Conservation (phyloP, 352 stramenopile species). For the Phytopythium cucurbitacearum region DNA sequence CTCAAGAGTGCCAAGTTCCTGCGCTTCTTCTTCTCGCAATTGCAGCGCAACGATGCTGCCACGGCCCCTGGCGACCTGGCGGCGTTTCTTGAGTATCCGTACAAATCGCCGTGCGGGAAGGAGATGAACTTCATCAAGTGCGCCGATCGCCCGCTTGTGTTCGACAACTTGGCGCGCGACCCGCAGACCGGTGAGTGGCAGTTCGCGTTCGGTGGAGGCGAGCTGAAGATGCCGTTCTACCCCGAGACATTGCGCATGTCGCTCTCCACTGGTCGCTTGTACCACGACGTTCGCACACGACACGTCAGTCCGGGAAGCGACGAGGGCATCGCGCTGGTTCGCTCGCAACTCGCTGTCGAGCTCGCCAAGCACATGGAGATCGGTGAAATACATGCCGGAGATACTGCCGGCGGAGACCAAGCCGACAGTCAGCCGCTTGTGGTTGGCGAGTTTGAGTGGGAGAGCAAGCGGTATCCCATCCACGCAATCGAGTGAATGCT, state of each 20-base stretch:
- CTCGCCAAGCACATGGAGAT: slow-evolving; percentile 56
- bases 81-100: slow-evolving; percentile 65
- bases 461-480: slow-evolving; percentile 30
- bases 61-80: slow-evolving; percentile 17
- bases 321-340: slow-evolving; percentile 46
- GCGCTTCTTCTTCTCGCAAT: slow-evolving; percentile 75
- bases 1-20: slow-evolving; percentile 82
- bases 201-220: slow-evolving; percentile 55
- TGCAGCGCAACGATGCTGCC: slow-evolving; percentile 32
- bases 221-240: slow-evolving; percentile 46
- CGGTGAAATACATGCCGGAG: slow-evolving; percentile 21
- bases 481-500: slow-evolving; percentile 28
- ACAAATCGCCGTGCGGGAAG: slow-evolving; percentile 67
- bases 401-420: slow-evolving; percentile 5
- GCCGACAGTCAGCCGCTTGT: slow-evolving; percentile 4
- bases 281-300: slow-evolving; percentile 61
- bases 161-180: slow-evolving; percentile 46
- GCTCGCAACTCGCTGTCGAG: slow-evolving; percentile 73
- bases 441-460: slow-evolving; percentile 56
- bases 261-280: slow-evolving; percentile 57
- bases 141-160: slow-evolving; percentile 72
- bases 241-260: slow-evolving; percentile 60
- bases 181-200: slow-evolving; percentile 23
- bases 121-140: slow-evolving; percentile 89
- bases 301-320: slow-evolving; percentile 23